Evolutionary conservation across 768 basidiomycete genomes (phyloP), one percentile per base, ranked within the genome.

Genomic region (Rhodotorula kratochvilovae): DNA sequence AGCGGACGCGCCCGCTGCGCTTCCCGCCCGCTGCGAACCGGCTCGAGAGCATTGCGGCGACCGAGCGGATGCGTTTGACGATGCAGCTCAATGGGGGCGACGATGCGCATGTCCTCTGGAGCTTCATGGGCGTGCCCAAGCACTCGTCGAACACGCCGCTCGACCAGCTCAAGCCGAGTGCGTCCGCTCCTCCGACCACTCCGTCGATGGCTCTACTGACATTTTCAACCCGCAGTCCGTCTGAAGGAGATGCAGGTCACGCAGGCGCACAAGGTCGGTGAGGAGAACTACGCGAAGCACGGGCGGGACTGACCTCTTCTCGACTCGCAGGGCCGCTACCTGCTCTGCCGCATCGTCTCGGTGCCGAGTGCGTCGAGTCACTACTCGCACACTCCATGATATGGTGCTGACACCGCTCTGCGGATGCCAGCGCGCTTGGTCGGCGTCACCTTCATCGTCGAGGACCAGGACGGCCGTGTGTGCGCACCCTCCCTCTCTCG

Each of bases 391-490:
- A 5, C 25, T 27, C 25, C 48, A 23, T 5, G 2, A 25, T 1
- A 23, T 23, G 12, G 6, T 21, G 3, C 48, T 25, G 6, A 46
- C 45, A 2, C 16, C 8, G 1, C 45, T 0, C 19, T 5, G 7
- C 16, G 12, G 23, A 12, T 43, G 27, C 4, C 51, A 60, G 61
- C 5, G 2, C 8, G 2, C 1, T 35, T 21, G 4, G 21, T 50
- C 39, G 48, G 27, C 42, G 5, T 64, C 21, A 23, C 29, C 2
- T 35, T 54, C 58, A 36, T 48, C 31, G 39, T 53, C 57, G 62
- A 70, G 31, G 68, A 63, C 36, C 45, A 57, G 7, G 19, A 17
- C 19, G 68, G 62, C 2, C 45, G 61, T 21, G 48, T n/a, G 55
- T 60, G 21, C 35, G n/a, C n/a, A 56, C n/a, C 25, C 48, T 7